Conservation (phyloP, 345 rosid genomes). For the Citrus mangshanensis region DNA sequence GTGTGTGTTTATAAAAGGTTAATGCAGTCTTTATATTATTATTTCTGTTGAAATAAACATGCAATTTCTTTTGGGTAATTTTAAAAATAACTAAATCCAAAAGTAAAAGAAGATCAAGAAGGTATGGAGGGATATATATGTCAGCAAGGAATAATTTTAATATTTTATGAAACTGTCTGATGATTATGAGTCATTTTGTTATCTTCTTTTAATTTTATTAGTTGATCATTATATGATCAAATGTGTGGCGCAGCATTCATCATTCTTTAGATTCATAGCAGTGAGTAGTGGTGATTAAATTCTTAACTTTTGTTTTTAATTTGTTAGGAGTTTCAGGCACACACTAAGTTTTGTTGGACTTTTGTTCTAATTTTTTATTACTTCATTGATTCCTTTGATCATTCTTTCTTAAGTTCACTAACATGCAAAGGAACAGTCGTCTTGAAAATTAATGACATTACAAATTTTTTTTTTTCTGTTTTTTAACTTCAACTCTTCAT, state of each 20-base stretch:
- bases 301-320: neutral
- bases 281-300: conserved; percentile 18
- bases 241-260: neutral
- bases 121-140: neutral
- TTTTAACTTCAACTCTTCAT: neutral
- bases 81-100: too few relatives aligned
- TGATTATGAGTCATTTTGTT: conserved; percentile 7
- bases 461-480: too few relatives aligned
- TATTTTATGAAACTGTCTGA: neutral
- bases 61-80: neutral
- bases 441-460: neutral
- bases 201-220: neutral
- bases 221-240: conserved; percentile 23
- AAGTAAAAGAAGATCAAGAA: neutral
- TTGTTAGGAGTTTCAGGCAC: conserved; percentile 8
- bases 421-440: neutral
- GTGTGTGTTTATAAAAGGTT: neutral
- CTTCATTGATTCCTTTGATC: conserved; percentile 2
- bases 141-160: too few relatives aligned
- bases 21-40: neutral
- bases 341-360: conserved; percentile 37
- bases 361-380: conserved; percentile 11
- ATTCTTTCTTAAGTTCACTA: neutral
- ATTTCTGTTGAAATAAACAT: neutral
- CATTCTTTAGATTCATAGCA: conserved; percentile 5